phyloP scores from a whole-genome alignment of 129 eudicot genomes.

The Flaveria sonorensis region DNA sequence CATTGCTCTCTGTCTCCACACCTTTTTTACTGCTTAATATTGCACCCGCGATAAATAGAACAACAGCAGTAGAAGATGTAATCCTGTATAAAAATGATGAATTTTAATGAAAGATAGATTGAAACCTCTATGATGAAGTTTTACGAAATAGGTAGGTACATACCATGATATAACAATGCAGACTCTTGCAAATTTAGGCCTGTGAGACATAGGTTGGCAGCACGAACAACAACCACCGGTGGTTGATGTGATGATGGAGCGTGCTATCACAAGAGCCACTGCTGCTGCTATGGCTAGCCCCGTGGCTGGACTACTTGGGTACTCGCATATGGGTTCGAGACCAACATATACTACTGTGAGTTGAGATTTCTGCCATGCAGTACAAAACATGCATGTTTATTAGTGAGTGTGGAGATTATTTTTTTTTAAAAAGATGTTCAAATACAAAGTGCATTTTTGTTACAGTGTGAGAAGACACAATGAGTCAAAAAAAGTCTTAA shows the following conservation, averaged over 20 bases:
- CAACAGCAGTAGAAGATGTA: constrained; percentile 11
- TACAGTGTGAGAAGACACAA: no score
- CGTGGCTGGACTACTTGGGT: constrained; percentile 36
- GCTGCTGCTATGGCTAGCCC: constrained; percentile 28
- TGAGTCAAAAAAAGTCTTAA: no score
- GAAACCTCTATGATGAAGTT: neutral
- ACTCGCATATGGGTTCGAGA: neutral
- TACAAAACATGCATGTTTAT: neutral
- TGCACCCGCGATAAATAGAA: constrained; percentile 18
- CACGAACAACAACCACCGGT: constrained; percentile 34
- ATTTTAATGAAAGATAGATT: neutral
- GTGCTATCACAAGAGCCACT: constrained; percentile 32
- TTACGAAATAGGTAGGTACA: neutral
- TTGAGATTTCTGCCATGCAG: neutral
- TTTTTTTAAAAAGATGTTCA: no score
- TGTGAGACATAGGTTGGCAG: constrained; percentile 13
- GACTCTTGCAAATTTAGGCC: neutral
- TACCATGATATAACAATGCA: constrained; percentile 32
- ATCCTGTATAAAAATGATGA: constrained; percentile 9
- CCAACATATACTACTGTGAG: neutral
- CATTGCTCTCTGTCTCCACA: neutral
- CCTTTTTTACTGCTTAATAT: constrained; percentile 17
- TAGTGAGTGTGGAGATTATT: neutral
- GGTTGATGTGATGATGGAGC: constrained; percentile 12
- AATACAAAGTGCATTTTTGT: no score